phyloP scores from a whole-genome alignment of 495 filamentous ascomycete species.

The Cryomyces minteri region DNA sequence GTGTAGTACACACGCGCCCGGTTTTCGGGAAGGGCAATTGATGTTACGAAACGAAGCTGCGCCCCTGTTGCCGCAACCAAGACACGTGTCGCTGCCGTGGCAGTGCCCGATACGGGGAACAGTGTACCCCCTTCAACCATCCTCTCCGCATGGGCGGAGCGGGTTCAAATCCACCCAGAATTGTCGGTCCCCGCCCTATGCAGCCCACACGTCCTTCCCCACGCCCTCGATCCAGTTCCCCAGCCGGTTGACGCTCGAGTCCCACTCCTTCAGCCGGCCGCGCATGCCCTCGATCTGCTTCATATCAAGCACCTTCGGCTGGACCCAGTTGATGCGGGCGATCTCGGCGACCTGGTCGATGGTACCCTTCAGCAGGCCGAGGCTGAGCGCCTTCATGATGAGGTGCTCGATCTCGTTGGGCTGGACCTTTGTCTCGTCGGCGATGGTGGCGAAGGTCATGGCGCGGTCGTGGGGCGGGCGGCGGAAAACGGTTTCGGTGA shows the following conservation, averaged over 20 bases:
- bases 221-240: slow-evolving; percentile 88
- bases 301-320: slow-evolving; percentile 93
- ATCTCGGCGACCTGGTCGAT: slow-evolving; percentile 95
- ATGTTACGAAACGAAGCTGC: too few relatives aligned
- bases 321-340: slow-evolving; percentile 94
- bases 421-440: slow-evolving; percentile 79
- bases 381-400: slow-evolving; percentile 94
- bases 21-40: too few relatives aligned
- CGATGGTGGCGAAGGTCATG: slow-evolving; percentile 77
- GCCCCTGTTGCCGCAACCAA: neutral
- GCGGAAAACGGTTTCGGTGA: slow-evolving; percentile 93
- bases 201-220: slow-evolving; percentile 81
- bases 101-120: too few relatives aligned
- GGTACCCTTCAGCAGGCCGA: slow-evolving; percentile 74
- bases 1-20: too few relatives aligned
- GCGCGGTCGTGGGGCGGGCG: slow-evolving; percentile 88
- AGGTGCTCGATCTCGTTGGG: slow-evolving; percentile 88
- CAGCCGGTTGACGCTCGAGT: slow-evolving; percentile 80
- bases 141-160: too few relatives aligned
- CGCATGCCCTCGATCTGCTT: slow-evolving; percentile 93
- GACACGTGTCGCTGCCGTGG: too few relatives aligned
- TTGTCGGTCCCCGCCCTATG: neutral
- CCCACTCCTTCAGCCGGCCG: slow-evolving; percentile 75
- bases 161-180: neutral
- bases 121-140: too few relatives aligned